phyloP scores from a whole-genome alignment of 345 rosid genomes.

The Linum lewisii region DNA sequence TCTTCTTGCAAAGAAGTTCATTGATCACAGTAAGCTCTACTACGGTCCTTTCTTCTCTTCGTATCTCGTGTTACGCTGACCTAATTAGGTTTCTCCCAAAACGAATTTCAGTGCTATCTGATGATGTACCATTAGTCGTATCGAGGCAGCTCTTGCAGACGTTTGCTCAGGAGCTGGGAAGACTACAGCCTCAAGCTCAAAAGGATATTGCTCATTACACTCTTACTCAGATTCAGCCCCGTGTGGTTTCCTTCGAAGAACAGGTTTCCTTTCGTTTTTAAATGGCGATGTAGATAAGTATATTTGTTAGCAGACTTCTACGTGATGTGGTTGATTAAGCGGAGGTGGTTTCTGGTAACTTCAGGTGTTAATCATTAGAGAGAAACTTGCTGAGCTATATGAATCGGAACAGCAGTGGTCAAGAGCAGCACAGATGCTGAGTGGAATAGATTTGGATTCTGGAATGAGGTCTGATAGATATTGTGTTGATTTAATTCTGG shows the following conservation, averaged over 20 bases:
- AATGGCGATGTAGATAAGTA: background rate
- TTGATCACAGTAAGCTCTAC: conserved; percentile 57
- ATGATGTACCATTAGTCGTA: conserved; percentile 82
- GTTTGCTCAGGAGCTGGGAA: conserved; percentile 78
- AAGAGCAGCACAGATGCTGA: conserved; percentile 95
- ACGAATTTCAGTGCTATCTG: conserved; percentile 62
- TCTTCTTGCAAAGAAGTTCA: conserved; percentile 68
- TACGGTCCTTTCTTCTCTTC: background rate
- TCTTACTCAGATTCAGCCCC: conserved; percentile 90
- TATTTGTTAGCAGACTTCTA: background rate
- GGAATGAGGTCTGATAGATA: conserved; percentile 70
- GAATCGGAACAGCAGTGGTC: conserved; percentile 95
- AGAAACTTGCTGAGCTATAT: conserved; percentile 86
- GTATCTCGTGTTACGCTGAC: background rate
- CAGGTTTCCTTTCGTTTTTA: conserved; percentile 44
- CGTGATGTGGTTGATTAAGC: background rate
- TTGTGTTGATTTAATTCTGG: conserved; percentile 1
- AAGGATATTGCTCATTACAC: conserved; percentile 87
- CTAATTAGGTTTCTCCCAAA: background rate
- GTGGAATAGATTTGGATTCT: conserved; percentile 94
- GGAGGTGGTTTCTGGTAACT: conserved; percentile 8
- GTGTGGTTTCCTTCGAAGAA: conserved; percentile 96
- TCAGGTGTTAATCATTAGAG: conserved; percentile 79
- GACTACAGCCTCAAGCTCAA: conserved; percentile 65
- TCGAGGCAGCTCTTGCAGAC: conserved; percentile 90